Evolutionary conservation across 352 stramenopile species (phyloP), one percentile per base, ranked within the genome.

Genomic region (Globisporangium rhizosaccharum): DNA sequence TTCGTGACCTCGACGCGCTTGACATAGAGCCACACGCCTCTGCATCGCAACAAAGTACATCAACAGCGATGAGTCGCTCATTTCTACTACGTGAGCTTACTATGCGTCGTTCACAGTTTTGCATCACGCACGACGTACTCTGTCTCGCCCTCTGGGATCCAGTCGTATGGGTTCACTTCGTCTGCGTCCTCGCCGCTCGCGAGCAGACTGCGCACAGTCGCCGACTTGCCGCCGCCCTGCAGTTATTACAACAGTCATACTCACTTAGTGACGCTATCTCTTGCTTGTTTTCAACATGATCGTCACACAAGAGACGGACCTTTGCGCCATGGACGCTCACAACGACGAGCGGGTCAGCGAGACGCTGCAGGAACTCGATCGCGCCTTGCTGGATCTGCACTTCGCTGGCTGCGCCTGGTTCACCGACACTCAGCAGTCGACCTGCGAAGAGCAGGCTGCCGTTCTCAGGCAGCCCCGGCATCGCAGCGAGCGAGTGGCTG

Each of bases 11-110:
- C 77, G 0, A 73, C 59, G 7, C 68, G 59, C 65, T 84, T 85
- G n/a, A 93, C 66, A 51, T 93, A 93, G 45, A 93, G 56, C 75
- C 80, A 88, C 48, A 83, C 83, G 26, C 73, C 70, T 56, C 72
- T 78, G 53, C 44, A 25, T 15, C 11, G 44, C 20, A 28, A 15
- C 9, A 12, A 25, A 20, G 6, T 11, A 50, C 17, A 61, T 5
- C 3, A 33, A 50, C 42, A 45, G 4, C 7, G 15, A 5, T 25
- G 6, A 48, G 14, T 15, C 14, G 6, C 12, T 30, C 28, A 20
- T 20, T 18, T 15, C 6, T 10, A 3, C 11, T 12, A 11, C n/a
- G 39, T 0, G 7, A 17, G 8, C 15, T 6, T 0, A 30, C 17
- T 53, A 0, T 18, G 25, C 51, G 20, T 46, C 23, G 60, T 18